phyloP scores from a whole-genome alignment of 257 asterid species.

The Cinchona pubescens region DNA sequence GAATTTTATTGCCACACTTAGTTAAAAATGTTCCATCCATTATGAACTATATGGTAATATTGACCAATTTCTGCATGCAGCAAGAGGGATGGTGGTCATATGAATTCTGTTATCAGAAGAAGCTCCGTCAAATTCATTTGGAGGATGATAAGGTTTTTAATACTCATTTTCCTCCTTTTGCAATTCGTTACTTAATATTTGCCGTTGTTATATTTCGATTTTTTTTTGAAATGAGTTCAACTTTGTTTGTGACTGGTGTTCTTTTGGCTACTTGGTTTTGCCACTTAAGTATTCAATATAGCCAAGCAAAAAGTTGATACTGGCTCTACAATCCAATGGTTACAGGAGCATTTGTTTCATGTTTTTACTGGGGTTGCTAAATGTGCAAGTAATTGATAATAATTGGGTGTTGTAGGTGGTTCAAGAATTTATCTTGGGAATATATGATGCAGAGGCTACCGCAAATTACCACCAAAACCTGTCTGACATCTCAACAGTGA shows the following conservation, averaged over 20 bases:
- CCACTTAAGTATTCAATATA: background rate
- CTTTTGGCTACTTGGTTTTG: background rate
- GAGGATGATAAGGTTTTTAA: conserved; percentile 82
- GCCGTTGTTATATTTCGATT: background rate
- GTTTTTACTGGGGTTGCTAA: background rate
- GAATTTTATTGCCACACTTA: background rate
- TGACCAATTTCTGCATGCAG: conserved; percentile 46
- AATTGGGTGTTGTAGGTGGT: conserved; percentile 48
- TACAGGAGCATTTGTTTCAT: background rate
- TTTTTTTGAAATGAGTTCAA: background rate
- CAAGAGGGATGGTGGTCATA: conserved; percentile 99
- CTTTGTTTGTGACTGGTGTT: background rate
- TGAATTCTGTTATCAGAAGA: conserved; percentile 83
- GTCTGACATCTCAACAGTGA: conserved; percentile 73
- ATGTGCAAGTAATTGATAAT: background rate
- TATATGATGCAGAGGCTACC: conserved; percentile 80
- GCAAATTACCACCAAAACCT: conserved; percentile 66
- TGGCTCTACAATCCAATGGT: background rate
- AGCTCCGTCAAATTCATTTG: conserved; percentile 79
- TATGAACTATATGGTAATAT: conserved; percentile 14
- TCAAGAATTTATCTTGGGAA: conserved; percentile 91
- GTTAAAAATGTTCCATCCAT: background rate
- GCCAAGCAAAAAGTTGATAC: background rate
- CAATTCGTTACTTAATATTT: background rate
- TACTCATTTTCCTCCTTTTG: background rate